Evolutionary conservation across 208 protist species (phyloP).

Genomic region (Phytomonas sp.): DNA sequence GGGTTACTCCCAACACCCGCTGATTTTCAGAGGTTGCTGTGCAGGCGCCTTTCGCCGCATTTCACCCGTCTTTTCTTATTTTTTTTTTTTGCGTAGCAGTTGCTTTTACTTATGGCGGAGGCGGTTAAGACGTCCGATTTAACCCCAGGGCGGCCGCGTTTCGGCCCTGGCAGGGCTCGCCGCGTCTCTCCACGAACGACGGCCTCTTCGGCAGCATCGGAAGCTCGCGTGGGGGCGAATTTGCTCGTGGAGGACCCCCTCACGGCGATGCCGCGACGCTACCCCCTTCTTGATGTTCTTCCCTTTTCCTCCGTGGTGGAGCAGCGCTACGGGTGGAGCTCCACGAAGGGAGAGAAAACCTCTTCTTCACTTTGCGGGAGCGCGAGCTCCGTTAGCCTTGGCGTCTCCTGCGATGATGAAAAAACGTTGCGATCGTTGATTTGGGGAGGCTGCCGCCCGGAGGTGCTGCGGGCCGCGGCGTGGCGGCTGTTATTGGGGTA

Average conservation of each 20-base stretch:
- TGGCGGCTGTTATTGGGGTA: slow-evolving; percentile 63
- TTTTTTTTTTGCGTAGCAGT: background rate
- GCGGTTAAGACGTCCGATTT: background rate
- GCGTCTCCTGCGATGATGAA: slow-evolving; percentile 31
- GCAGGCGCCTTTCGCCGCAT: background rate
- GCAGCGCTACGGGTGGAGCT: background rate
- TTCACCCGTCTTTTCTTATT: background rate
- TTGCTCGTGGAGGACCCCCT: background rate
- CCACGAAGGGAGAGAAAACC: background rate
- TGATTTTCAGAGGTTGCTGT: background rate
- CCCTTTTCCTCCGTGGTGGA: background rate
- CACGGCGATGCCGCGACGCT: background rate
- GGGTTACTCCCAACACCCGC: background rate
- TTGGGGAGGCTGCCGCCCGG: slow-evolving; percentile 41
- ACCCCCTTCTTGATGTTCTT: background rate
- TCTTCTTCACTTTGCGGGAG: background rate
- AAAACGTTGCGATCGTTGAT: slow-evolving; percentile 32
- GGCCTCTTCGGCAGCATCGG: too few relatives aligned
- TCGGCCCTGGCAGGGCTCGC: background rate
- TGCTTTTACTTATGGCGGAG: background rate
- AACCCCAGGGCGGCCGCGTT: background rate
- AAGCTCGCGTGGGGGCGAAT: too few relatives aligned
- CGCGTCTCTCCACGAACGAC: background rate
- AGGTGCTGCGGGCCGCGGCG: slow-evolving; percentile 31
- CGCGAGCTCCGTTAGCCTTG: slow-evolving; percentile 18